A percentile compares a stretch with the other conserved stretches of the same genome.
These are phyloP conservation scores for Melampsora medusae DNA, from an alignment of 1,284 basidiomycete genomes.

Conservation along the genomic window DNA sequence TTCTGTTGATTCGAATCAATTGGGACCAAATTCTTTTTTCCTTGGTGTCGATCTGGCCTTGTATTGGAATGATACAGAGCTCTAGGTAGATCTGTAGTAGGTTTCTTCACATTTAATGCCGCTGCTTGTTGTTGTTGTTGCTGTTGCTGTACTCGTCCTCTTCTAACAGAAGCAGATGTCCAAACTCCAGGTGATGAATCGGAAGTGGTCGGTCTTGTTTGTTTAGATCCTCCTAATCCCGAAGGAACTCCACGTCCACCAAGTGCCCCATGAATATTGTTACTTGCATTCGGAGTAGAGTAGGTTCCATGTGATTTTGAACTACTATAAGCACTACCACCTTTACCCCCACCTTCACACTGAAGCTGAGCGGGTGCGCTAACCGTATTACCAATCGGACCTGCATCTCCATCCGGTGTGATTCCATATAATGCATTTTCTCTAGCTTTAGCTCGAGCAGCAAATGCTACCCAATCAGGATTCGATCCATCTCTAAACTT, in stretches of 20 bases:
- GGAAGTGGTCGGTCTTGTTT: background rate
- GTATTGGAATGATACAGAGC: background rate
- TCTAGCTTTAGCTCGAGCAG: slow-evolving; percentile 26
- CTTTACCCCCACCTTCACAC: background rate
- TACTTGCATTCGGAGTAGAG: slow-evolving; percentile 5
- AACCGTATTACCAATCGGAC: slow-evolving; percentile 32
- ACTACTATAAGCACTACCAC: background rate
- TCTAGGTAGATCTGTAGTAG: background rate
- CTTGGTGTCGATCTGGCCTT: no score
- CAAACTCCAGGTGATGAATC: slow-evolving; percentile 13
- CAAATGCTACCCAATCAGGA: slow-evolving; percentile 42
- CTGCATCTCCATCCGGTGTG: slow-evolving; percentile 9
- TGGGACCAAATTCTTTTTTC: no score
- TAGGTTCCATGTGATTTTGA: background rate
- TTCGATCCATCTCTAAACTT: slow-evolving; percentile 38
- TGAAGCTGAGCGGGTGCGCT: slow-evolving; percentile 43
- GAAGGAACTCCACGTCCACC: background rate
- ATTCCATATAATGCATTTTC: slow-evolving; percentile 27
- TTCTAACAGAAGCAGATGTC: slow-evolving; percentile 31
- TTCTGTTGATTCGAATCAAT: no score
- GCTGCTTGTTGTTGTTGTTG: background rate
- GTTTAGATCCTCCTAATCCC: background rate
- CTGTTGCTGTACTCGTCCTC: slow-evolving; percentile 32
- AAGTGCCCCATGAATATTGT: background rate
- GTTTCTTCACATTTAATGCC: background rate